A percentile compares a stretch with the other conserved stretches of the same genome.
Evolutionary conservation across 192 early-diverging fungal species (phyloP).

Genomic region (Thamnidium elegans): DNA sequence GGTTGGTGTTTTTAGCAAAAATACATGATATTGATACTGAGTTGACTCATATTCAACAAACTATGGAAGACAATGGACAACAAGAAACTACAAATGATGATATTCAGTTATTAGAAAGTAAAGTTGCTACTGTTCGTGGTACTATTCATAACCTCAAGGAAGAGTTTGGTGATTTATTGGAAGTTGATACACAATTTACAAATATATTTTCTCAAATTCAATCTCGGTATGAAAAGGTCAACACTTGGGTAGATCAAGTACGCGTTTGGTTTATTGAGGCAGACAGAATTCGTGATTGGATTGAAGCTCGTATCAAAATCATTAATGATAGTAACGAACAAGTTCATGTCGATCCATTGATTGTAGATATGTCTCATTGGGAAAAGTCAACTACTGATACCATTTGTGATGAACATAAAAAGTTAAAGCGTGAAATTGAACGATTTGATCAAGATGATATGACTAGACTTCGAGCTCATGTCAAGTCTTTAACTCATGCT

Average conservation of each 20-base stretch:
- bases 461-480: constrained; percentile 40
- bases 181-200: background rate
- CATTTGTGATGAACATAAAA: constrained; percentile 32
- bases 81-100: constrained; percentile 28
- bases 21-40: background rate
- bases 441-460: constrained; percentile 46
- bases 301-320: constrained; percentile 34
- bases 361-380: constrained; percentile 2
- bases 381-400: constrained; percentile 19
- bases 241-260: constrained; percentile 33
- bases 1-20: background rate
- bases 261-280: constrained; percentile 46
- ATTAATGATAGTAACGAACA: constrained; percentile 24
- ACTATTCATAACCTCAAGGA: constrained; percentile 21
- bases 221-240: constrained; percentile 23
- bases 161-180: constrained; percentile 20
- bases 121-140: constrained; percentile 21
- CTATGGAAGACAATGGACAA: constrained; percentile 31
- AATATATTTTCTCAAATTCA: constrained; percentile 7
- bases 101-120: constrained; percentile 31
- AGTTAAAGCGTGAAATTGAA: constrained; percentile 37
- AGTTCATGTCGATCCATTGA: constrained; percentile 28
- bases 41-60: constrained; percentile 23
- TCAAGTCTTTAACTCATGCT: constrained; percentile 26
- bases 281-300: constrained; percentile 44